phyloP scores from a whole-genome alignment of 345 rosid genomes.

The Durio zibethinus region DNA sequence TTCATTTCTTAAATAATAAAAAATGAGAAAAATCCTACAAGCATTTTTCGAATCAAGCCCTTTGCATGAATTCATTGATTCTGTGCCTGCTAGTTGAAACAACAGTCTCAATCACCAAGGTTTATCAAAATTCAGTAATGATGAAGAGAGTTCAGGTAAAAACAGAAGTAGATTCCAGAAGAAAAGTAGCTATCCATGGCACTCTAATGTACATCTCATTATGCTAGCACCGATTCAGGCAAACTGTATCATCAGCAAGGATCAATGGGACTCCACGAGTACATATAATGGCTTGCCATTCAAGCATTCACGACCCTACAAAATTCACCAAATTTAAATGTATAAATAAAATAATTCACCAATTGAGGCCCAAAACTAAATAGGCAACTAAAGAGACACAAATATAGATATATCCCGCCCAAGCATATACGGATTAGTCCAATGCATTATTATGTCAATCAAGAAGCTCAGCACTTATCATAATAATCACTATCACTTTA shows the following conservation, averaged over 20 bases:
- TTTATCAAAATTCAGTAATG: conserved; percentile 16
- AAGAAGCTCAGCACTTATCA: background rate
- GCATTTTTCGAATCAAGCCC: conserved; percentile 16
- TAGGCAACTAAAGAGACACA: background rate
- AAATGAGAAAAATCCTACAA: background rate
- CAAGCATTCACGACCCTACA: conserved; percentile 63
- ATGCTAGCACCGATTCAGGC: conserved; percentile 2
- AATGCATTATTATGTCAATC: background rate
- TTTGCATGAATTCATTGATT: conserved; percentile 21
- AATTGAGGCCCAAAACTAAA: background rate
- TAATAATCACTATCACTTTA: background rate
- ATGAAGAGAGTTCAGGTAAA: background rate
- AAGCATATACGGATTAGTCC: background rate
- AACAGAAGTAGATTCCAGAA: background rate
- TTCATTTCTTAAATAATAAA: background rate
- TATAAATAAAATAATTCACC: background rate
- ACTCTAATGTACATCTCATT: conserved; percentile 26
- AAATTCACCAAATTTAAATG: background rate
- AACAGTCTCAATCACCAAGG: conserved; percentile 18
- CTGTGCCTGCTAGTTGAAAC: conserved; percentile 11
- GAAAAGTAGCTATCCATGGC: conserved; percentile 11
- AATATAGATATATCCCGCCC: background rate
- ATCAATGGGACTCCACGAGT: conserved; percentile 60
- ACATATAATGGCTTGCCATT: conserved; percentile 57
- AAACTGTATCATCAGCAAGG: background rate